phyloP scores from a whole-genome alignment of 495 filamentous ascomycete genomes.

The Xeromyces bisporus region DNA sequence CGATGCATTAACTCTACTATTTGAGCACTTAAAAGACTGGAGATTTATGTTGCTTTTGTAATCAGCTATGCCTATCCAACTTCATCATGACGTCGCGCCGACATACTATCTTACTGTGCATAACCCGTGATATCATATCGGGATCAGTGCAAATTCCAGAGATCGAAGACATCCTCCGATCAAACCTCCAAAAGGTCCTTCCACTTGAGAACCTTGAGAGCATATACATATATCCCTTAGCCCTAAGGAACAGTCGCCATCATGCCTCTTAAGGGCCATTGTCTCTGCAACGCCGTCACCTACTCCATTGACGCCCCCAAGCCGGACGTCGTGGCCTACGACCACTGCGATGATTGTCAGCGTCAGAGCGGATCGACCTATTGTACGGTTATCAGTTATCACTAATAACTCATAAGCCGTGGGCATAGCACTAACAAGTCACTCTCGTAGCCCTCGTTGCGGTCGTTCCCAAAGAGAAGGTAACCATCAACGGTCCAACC shows the following conservation, averaged over 20 bases:
- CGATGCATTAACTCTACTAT: too few species aligned
- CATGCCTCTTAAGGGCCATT: conserved; percentile 52
- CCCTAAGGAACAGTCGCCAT: conserved; percentile 7
- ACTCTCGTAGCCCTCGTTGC: conserved; percentile 37
- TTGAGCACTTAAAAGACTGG: too few species aligned
- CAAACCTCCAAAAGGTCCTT: conserved; percentile 18
- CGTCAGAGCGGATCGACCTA: conserved; percentile 52
- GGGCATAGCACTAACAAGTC: neutral
- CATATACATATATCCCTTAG: conserved; percentile 1
- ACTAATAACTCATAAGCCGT: conserved; percentile 1
- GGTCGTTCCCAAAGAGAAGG: conserved; percentile 44
- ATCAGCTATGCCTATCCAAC: too few species aligned
- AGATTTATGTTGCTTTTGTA: too few species aligned
- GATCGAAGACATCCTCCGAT: conserved; percentile 12
- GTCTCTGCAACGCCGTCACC: conserved; percentile 52
- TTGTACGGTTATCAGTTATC: conserved; percentile 26
- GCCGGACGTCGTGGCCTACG: conserved; percentile 41
- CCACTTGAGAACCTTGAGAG: conserved; percentile 19
- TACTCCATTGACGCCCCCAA: conserved; percentile 39
- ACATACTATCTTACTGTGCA: too few species aligned
- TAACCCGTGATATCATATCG: too few species aligned
- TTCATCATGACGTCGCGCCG: too few species aligned
- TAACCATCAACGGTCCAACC: conserved; percentile 42
- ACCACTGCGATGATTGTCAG: conserved; percentile 60
- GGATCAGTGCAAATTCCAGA: too few species aligned